Evolutionary conservation across 176 grass and related monocot species (phyloP).

Genomic region (bread wheat (Triticum aestivum)): DNA sequence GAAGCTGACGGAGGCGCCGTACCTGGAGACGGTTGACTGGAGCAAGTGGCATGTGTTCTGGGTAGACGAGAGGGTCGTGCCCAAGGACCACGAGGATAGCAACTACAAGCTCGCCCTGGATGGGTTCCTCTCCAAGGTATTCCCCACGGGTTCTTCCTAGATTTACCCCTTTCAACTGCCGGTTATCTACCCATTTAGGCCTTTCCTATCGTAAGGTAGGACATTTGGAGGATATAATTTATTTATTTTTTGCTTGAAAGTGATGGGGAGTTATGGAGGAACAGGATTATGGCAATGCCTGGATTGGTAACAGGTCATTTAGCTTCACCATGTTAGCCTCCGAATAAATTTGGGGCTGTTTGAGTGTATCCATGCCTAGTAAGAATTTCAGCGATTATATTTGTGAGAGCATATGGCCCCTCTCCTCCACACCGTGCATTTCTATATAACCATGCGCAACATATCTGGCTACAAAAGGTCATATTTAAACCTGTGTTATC

Average conservation of each 20-base stretch:
- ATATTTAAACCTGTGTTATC: too few relatives aligned
- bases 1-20: conserved; percentile 83
- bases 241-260: background rate
- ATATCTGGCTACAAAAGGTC: background rate
- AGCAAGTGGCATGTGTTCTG: conserved; percentile 94
- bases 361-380: background rate
- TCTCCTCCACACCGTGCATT: background rate
- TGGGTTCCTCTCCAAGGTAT: conserved; percentile 91
- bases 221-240: background rate
- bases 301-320: background rate
- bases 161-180: background rate
- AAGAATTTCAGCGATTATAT: background rate
- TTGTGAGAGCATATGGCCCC: background rate
- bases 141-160: background rate
- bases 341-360: background rate
- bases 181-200: background rate
- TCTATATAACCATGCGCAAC: background rate
- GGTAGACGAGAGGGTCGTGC: conserved; percentile 95
- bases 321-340: background rate
- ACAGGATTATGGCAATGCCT: background rate
- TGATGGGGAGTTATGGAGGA: background rate
- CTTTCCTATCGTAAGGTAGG: background rate
- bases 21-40: conserved; percentile 76
- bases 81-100: conserved; percentile 83
- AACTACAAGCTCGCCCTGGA: conserved; percentile 95